A percentile compares a stretch with the other conserved stretches of the same genome.
Conservation (phyloP, 139 green algal species). For the Pseudopediastrum boryanum region DNA sequence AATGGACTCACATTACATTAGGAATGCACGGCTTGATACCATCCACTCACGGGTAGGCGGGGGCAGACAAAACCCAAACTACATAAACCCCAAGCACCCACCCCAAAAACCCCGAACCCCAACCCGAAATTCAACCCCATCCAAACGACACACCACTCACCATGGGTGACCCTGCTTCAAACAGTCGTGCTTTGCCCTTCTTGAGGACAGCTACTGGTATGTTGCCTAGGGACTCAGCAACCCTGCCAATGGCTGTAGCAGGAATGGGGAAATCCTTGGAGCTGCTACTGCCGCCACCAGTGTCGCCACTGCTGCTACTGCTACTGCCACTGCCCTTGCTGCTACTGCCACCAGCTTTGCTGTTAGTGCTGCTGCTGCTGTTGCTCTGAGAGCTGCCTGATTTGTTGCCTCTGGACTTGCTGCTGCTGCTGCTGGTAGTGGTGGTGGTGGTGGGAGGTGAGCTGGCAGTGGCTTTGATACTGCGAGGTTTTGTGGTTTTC, state of each 20-base stretch:
- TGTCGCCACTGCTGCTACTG: slow-evolving; percentile 3
- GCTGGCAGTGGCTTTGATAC: too few species aligned
- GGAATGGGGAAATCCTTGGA: too few species aligned
- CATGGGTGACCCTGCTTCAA: slow-evolving; percentile 44
- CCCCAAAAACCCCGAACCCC: too few species aligned
- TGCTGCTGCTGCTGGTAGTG: background rate
- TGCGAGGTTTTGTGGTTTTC: too few species aligned
- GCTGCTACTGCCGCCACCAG: background rate
- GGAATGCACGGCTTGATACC: too few species aligned
- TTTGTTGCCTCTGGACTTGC: background rate
- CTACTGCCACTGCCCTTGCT: background rate
- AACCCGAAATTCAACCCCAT: too few species aligned
- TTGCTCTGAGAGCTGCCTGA: background rate
- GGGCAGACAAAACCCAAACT: too few species aligned
- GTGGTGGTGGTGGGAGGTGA: background rate
- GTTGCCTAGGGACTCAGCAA: background rate
- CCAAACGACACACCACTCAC: too few species aligned
- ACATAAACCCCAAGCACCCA: too few species aligned
- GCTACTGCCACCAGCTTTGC: background rate
- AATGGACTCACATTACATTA: too few species aligned
- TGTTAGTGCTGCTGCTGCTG: background rate
- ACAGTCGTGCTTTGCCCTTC: slow-evolving; percentile 73
- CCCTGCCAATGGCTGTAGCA: slow-evolving; percentile 30
- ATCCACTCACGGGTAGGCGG: too few species aligned
- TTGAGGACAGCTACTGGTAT: slow-evolving; percentile 64